Conservation (phyloP, 2,329 filamentous ascomycete species). For the Phialophora macrospora region DNA sequence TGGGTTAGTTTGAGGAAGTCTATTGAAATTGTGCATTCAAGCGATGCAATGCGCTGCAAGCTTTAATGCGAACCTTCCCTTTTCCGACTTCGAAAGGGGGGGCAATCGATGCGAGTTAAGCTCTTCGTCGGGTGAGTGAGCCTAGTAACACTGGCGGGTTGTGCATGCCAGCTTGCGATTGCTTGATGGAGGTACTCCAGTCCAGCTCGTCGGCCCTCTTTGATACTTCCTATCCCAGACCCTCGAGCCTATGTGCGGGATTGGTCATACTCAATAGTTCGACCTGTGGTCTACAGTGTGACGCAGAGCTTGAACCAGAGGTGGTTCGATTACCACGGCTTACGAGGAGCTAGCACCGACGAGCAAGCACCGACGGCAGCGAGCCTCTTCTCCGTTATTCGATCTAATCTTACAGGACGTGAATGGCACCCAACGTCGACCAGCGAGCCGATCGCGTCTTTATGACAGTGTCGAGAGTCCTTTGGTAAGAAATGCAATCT, state of each 20-base stretch:
- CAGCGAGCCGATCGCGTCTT: too few species aligned
- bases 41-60: constrained; percentile 10
- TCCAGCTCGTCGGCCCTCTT: background rate
- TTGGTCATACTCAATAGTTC: background rate
- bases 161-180: background rate
- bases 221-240: background rate
- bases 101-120: background rate
- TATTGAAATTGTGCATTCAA: constrained; percentile 5
- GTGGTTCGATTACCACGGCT: too few species aligned
- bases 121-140: background rate
- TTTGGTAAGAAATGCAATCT: too few species aligned
- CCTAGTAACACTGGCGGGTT: background rate
- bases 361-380: too few species aligned
- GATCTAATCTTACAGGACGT: too few species aligned
- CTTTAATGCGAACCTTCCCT: background rate
- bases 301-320: too few species aligned
- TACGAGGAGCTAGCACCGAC: too few species aligned
- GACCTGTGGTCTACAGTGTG: too few species aligned
- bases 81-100: background rate
- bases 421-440: too few species aligned
- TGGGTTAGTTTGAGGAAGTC: background rate
- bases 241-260: background rate
- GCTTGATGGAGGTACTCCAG: background rate
- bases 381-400: too few species aligned
- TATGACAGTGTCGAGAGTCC: too few species aligned